phyloP scores from a whole-genome alignment of 2,329 filamentous ascomycete genomes.

The Peltaster fructicola region DNA sequence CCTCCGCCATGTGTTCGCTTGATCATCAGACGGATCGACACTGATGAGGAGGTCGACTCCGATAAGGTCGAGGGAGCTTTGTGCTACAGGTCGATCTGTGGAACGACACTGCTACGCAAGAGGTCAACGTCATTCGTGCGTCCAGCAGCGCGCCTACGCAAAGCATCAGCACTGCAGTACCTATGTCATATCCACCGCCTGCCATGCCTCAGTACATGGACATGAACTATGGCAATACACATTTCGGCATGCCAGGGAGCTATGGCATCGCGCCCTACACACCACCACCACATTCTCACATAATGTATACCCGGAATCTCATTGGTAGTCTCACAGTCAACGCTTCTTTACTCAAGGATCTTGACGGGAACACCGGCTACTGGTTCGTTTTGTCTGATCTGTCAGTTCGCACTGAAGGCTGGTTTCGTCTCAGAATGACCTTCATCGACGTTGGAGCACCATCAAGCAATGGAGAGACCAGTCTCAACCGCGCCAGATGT shows the following conservation, averaged over 20 bases:
- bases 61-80: conserved; percentile 51
- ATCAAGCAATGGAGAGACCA: conserved; percentile 7
- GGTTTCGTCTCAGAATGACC: conserved; percentile 58
- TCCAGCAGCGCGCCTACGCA: conserved; percentile 43
- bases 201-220: conserved; percentile 7
- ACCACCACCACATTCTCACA: conserved; percentile 23
- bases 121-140: conserved; percentile 53
- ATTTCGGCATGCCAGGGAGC: background rate
- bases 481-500: conserved; percentile 56
- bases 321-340: conserved; percentile 85
- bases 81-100: conserved; percentile 54
- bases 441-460: conserved; percentile 56
- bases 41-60: conserved; percentile 68
- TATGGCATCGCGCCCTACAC: conserved; percentile 7
- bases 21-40: conserved; percentile 55
- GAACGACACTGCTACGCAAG: conserved; percentile 40
- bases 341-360: conserved; percentile 67
- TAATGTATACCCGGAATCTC: conserved; percentile 87
- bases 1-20: conserved; percentile 83
- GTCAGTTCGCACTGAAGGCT: conserved; percentile 81
- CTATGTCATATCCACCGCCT: conserved; percentile 53
- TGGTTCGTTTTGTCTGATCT: conserved; percentile 97
- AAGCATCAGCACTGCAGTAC: conserved; percentile 65
- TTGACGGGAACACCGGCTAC: conserved; percentile 64
- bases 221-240: conserved; percentile 7